phyloP scores from a whole-genome alignment of 305 asterid species.

The Fraxinus albicans region DNA sequence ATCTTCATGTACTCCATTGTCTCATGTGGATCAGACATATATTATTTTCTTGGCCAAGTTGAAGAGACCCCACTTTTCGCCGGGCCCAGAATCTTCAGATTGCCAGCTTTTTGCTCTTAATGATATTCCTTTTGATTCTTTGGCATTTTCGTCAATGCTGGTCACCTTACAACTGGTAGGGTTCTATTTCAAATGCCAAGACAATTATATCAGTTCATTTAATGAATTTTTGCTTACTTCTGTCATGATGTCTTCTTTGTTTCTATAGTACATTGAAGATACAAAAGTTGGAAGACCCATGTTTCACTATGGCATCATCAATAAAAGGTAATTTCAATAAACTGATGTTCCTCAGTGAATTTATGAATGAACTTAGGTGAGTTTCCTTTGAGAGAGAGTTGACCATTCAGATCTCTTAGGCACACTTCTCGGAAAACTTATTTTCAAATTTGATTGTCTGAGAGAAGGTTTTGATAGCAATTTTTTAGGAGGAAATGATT shows the following conservation, averaged over 20 bases:
- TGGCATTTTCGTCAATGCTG: constrained; percentile 94
- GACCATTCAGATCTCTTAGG: neutral
- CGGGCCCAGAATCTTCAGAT: constrained; percentile 93
- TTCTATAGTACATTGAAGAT: constrained; percentile 76
- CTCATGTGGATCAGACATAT: constrained; percentile 66
- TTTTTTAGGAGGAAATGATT: neutral
- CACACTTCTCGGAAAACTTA: neutral
- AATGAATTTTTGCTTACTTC: constrained; percentile 11
- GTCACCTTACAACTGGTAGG: constrained; percentile 79
- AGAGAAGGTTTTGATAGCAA: neutral
- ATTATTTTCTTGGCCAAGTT: constrained; percentile 86
- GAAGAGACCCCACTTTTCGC: constrained; percentile 77
- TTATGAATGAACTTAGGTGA: neutral
- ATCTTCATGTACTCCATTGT: constrained; percentile 7
- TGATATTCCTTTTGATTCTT: constrained; percentile 86
- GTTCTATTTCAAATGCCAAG: neutral
- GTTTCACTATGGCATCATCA: constrained; percentile 91
- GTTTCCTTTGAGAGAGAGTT: neutral
- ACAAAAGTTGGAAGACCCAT: constrained; percentile 58
- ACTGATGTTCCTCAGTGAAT: neutral
- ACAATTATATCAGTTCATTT: constrained; percentile 9
- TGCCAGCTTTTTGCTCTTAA: constrained; percentile 69
- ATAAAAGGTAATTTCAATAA: constrained; percentile 58
- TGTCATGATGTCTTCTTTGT: neutral
- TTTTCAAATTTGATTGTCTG: neutral